These are phyloP conservation scores for Alternaria brassicicola DNA, from an alignment of 2,329 filamentous ascomycete species.

Conservation along the genomic window DNA sequence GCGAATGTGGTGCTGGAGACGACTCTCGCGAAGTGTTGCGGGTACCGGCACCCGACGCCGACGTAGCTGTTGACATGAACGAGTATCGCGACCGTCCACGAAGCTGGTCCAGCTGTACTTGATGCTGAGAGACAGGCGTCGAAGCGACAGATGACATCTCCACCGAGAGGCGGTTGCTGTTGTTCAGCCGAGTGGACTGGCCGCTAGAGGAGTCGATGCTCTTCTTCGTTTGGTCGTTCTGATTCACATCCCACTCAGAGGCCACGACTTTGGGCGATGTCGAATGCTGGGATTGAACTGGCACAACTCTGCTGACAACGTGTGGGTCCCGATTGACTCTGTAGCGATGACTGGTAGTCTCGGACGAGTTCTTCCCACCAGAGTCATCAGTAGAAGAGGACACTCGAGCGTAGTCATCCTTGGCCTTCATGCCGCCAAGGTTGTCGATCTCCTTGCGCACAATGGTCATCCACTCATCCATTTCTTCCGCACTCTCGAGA, in stretches of 20 bases:
- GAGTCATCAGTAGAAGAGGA: conserved; percentile 39
- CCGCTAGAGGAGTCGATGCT: conserved; percentile 40
- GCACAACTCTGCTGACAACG: conserved; percentile 36
- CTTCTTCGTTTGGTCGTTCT: conserved; percentile 35
- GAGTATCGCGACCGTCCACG: conserved; percentile 47
- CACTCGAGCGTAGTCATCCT: conserved; percentile 34
- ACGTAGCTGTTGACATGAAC: conserved; percentile 46
- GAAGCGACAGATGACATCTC: conserved; percentile 46
- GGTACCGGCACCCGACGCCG: conserved; percentile 41
- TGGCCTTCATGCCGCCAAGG: conserved; percentile 67
- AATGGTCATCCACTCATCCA: conserved; percentile 75
- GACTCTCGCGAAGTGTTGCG: conserved; percentile 44
- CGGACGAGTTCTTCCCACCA: conserved; percentile 30
- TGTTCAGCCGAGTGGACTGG: conserved; percentile 33
- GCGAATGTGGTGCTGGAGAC: conserved; percentile 46
- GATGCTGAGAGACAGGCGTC: conserved; percentile 44
- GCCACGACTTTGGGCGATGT: conserved; percentile 39
- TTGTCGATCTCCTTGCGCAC: conserved; percentile 73
- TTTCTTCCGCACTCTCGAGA: conserved; percentile 72
- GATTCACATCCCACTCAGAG: conserved; percentile 41
- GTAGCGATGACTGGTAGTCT: conserved; percentile 47
- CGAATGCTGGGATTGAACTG: conserved; percentile 44
- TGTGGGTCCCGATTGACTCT: conserved; percentile 45
- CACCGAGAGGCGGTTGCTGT: conserved; percentile 39
- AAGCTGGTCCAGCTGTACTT: conserved; percentile 45